These are phyloP conservation scores for Lodderomyces pseudojiufengensis DNA, from an alignment of 1,139 yeast species.

Conservation along the genomic window DNA sequence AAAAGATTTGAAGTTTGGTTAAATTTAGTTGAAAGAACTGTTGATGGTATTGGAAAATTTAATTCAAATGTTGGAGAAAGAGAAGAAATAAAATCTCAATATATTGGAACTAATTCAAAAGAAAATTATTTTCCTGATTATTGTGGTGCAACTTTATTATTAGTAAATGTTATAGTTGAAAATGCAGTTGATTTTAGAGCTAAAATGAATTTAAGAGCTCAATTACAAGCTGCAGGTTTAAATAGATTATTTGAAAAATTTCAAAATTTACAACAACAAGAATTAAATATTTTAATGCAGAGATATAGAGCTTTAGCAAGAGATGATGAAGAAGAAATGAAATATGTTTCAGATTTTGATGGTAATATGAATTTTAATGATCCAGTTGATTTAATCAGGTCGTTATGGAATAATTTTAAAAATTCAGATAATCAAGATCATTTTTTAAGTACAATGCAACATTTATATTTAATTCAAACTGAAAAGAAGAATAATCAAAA, in stretches of 20 bases:
- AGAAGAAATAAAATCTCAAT: conserved; percentile 66
- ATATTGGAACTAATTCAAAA: conserved; percentile 23
- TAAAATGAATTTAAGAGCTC: conserved; percentile 73
- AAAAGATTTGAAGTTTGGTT: conserved; percentile 86
- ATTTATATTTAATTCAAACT: conserved; percentile 68
- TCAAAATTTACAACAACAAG: conserved; percentile 58
- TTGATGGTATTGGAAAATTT: conserved; percentile 81
- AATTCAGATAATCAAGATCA: conserved; percentile 72
- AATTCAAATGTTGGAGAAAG: conserved; percentile 93
- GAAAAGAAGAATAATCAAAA: conserved; percentile 49
- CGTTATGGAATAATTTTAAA: conserved; percentile 68
- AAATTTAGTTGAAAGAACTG: conserved; percentile 61
- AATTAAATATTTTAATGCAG: conserved; percentile 61
- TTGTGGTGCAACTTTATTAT: conserved; percentile 70
- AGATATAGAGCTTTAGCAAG: conserved; percentile 65
- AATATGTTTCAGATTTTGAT: conserved; percentile 57
- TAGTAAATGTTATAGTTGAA: conserved; percentile 69
- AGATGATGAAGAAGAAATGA: conserved; percentile 65
- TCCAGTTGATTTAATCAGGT: conserved; percentile 67
- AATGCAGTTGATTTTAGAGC: conserved; percentile 63
- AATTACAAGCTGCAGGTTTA: conserved; percentile 74
- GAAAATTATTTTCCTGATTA: conserved; percentile 80
- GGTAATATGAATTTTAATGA: conserved; percentile 64
- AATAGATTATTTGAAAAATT: conserved; percentile 60
- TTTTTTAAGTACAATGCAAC: conserved; percentile 77